phyloP scores from a whole-genome alignment of 805 yeast species.

The Wickerhamomyces ciferrii region DNA sequence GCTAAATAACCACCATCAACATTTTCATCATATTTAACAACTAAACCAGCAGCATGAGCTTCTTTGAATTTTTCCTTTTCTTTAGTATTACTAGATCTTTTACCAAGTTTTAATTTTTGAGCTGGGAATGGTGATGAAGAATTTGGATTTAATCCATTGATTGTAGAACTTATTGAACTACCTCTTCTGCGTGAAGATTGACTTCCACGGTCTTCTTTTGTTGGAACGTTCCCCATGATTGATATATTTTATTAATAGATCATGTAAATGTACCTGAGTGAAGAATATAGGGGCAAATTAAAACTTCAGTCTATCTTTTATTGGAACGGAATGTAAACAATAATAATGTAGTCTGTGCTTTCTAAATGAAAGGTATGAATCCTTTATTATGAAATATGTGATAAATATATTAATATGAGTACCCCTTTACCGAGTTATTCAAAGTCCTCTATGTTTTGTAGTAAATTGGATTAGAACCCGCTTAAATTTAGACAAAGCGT shows the following conservation, averaged over 20 bases:
- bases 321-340: not conserved
- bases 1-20: constrained; percentile 95
- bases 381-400: too few species aligned
- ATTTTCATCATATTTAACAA: constrained; percentile 58
- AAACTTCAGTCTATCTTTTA: not conserved
- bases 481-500: not conserved
- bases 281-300: not conserved
- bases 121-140: not conserved
- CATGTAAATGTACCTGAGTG: not conserved
- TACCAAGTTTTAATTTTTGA: constrained; percentile 11
- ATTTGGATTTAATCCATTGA: constrained; percentile 5
- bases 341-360: too few species aligned
- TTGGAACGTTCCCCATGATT: constrained; percentile 43
- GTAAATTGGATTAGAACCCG: not conserved
- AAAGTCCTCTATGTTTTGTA: too few species aligned
- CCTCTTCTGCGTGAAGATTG: constrained; percentile 11
- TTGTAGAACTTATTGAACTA: constrained; percentile 9
- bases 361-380: too few species aligned
- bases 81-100: constrained; percentile 36
- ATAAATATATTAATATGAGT: too few species aligned
- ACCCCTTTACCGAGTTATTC: too few species aligned
- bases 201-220: constrained; percentile 31
- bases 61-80: constrained; percentile 53
- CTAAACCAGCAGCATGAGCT: constrained; percentile 47
- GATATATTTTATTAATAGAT: not conserved